Conservation (phyloP, 345 rosid species). For the Angophora floribunda region DNA sequence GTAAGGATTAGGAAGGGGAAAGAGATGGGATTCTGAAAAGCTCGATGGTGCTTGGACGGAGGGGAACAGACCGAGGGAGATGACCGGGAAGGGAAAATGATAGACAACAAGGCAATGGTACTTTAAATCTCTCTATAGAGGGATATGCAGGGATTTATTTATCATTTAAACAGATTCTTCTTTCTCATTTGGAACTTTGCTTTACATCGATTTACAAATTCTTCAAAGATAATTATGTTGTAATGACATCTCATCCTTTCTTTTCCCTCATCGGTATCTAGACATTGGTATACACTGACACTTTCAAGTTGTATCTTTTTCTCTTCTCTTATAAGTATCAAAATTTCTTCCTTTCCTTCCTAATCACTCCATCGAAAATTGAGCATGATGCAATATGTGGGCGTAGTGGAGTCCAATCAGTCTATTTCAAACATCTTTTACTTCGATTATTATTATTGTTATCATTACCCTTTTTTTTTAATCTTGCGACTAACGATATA, state of each 20-base stretch:
- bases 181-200: background rate
- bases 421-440: background rate
- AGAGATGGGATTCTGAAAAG: background rate
- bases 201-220: background rate
- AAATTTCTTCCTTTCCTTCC: background rate
- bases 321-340: background rate
- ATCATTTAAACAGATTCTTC: background rate
- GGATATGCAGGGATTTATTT: background rate
- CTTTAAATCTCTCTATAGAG: background rate
- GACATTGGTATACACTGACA: no score
- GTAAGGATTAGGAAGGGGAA: background rate
- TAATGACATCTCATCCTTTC: background rate
- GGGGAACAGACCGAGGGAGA: background rate
- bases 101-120: background rate
- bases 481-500: fast-evolving
- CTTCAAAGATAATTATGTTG: background rate
- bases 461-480: background rate
- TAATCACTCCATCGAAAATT: background rate
- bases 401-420: background rate
- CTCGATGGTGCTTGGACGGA: background rate
- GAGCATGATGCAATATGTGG: background rate
- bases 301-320: background rate
- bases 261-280: background rate
- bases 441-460: background rate
- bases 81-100: background rate